Evolutionary conservation across 345 rosid species (phyloP), one percentile per base, ranked within the genome.

Genomic region (Dipteronia dyeriana): DNA sequence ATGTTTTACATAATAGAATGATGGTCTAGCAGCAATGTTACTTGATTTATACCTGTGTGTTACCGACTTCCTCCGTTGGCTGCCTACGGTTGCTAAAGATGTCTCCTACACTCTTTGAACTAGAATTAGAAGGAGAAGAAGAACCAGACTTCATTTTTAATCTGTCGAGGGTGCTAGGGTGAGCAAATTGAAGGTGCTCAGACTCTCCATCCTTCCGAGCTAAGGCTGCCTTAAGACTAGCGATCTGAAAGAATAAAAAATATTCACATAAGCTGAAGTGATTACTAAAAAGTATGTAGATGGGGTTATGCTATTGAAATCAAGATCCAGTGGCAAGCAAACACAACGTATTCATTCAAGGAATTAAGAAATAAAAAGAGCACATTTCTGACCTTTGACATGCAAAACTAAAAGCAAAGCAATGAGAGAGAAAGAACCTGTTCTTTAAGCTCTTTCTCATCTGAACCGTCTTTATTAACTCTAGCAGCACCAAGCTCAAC

Each of bases 401-500:
- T 19, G 61, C 53, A 49, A 60, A 47, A 47, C 45, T 41, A 41
- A 41, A 22, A 54, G 25, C 3, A 54, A 7, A 56, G n/a, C 9
- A 19, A 56, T 11, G 41, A 20, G 53, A 49, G 51, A 26, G 13
- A 45, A 19, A 7, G 14, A 26, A 93, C 97, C 90, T 92, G 97
- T 83, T 92, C 97, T 86, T 89, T 96, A 34, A 94, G 94, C 76
- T 96, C 97, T 81, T 89, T 96, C 83, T 91, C 91, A 59, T 96
- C 98, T 73, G 90, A 41, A 71, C 82, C 77, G 31, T 89, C 97
- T 85, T 87, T 94, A 85, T 94, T 96, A 53, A 91, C 97, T 84
- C 86, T 90, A 81, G 99, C 97, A 66, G 93, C 91, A 76, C 99
- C 99, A 54, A 96, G 94, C 86, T 96, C 98, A n/a, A 96, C 85